phyloP scores from a whole-genome alignment of 768 basidiomycete species.

The Naganishia vishniacii region DNA sequence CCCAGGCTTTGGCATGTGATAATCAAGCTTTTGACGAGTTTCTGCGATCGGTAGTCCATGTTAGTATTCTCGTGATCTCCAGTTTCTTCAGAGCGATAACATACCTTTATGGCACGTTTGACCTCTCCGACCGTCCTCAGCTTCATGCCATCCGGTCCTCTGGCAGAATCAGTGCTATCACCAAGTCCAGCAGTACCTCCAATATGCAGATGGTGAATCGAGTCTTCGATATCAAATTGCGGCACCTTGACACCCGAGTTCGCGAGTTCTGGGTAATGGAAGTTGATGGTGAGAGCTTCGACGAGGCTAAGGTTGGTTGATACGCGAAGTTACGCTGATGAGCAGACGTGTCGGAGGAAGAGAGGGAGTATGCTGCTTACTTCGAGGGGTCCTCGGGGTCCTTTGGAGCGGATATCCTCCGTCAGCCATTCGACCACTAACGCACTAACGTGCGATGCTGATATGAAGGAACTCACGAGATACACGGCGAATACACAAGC shows the following conservation, averaged over 20 bases:
- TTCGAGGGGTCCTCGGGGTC: conserved; percentile 29
- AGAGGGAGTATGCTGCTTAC: background rate
- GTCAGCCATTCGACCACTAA: too few species aligned
- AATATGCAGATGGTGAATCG: conserved; percentile 7
- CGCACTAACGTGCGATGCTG: too few species aligned
- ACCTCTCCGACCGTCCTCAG: conserved; percentile 28
- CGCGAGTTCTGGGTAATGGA: conserved; percentile 22
- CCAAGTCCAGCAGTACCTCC: background rate
- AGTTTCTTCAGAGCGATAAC: too few species aligned
- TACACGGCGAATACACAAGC: conserved; percentile 27
- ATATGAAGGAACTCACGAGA: conserved; percentile 29
- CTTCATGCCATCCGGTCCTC: background rate
- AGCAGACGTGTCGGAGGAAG: background rate
- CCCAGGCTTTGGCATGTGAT: conserved; percentile 25
- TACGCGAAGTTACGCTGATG: too few species aligned
- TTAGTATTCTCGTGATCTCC: too few species aligned
- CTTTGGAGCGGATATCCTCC: background rate
- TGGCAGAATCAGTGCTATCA: background rate
- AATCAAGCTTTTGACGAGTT: conserved; percentile 23
- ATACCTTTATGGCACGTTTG: conserved; percentile 25
- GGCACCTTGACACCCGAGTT: conserved; percentile 11
- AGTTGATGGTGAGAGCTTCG: conserved; percentile 28
- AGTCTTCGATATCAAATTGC: conserved; percentile 20
- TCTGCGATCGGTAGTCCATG: background rate
- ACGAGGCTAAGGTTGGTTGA: conserved; percentile 49